Conservation (phyloP, 495 filamentous ascomycete species). For the Penicillium fimorum region DNA sequence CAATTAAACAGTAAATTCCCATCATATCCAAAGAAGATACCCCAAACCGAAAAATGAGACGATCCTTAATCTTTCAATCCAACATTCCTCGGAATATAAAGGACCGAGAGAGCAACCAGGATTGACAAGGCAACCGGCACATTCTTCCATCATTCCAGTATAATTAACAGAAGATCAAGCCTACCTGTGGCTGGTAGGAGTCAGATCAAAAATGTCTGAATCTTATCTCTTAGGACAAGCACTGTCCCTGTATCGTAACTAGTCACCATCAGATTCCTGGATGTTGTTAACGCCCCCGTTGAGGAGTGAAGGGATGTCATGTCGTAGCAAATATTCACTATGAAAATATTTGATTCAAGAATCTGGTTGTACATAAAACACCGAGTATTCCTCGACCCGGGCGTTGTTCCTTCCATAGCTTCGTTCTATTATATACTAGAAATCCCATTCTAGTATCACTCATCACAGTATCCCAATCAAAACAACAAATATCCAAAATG, state of each 20-base stretch:
- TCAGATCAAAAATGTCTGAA: conserved; percentile 16
- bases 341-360: conserved; percentile 7
- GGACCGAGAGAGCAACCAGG: conserved; percentile 16
- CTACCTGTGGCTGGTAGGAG: neutral
- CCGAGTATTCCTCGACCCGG: neutral
- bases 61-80: neutral
- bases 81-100: conserved; percentile 26
- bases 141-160: conserved; percentile 28
- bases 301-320: conserved; percentile 24
- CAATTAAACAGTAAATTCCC: neutral
- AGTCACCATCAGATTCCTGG: conserved; percentile 16
- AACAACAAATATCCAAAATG: conserved; percentile 17
- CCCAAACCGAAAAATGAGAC: neutral
- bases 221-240: conserved; percentile 10
- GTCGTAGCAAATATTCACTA: conserved; percentile 11
- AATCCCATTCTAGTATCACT: neutral
- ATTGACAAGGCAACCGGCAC: conserved; percentile 21
- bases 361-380: conserved; percentile 19
- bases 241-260: conserved; percentile 1
- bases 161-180: conserved; percentile 12
- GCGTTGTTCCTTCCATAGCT: neutral
- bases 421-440: neutral
- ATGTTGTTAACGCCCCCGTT: conserved; percentile 18
- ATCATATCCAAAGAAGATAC: neutral
- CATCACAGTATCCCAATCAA: neutral